Evolutionary conservation across 2,329 filamentous ascomycete genomes (phyloP).

Genomic region (Sclerotinia nivalis): DNA sequence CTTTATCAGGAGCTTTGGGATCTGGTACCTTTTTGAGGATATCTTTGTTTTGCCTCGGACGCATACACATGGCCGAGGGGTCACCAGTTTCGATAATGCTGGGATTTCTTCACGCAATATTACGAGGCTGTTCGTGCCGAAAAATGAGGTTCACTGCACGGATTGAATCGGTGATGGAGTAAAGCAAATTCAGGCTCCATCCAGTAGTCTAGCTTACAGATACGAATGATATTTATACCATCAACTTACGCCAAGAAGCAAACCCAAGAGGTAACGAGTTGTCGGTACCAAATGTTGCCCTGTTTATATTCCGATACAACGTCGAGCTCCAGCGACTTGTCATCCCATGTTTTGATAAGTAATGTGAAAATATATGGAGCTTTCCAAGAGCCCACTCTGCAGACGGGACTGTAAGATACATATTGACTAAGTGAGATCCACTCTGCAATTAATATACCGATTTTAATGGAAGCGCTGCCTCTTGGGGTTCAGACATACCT

Average conservation of each 20-base stretch:
- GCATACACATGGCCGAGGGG: neutral
- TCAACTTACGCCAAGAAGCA: neutral
- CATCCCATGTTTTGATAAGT: neutral
- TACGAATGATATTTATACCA: neutral
- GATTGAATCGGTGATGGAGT: neutral
- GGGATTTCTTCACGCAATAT: neutral
- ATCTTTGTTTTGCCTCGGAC: neutral
- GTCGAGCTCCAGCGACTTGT: neutral
- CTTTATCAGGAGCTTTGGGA: neutral
- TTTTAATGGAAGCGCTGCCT: neutral
- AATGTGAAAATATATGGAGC: neutral
- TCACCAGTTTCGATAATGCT: neutral
- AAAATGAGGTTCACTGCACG: neutral
- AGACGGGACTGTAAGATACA: neutral
- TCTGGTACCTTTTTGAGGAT: neutral
- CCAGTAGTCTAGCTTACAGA: neutral
- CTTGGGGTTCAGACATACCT: neutral
- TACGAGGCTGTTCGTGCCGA: neutral
- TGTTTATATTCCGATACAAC: neutral
- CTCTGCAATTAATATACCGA: neutral
- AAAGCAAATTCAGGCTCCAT: neutral
- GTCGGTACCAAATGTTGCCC: neutral
- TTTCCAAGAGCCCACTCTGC: neutral
- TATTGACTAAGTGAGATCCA: neutral
- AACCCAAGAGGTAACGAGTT: neutral